Base-by-base conservation (phyloP, 1,139 yeast species). In the Blastobotrys proliferans region DNA sequence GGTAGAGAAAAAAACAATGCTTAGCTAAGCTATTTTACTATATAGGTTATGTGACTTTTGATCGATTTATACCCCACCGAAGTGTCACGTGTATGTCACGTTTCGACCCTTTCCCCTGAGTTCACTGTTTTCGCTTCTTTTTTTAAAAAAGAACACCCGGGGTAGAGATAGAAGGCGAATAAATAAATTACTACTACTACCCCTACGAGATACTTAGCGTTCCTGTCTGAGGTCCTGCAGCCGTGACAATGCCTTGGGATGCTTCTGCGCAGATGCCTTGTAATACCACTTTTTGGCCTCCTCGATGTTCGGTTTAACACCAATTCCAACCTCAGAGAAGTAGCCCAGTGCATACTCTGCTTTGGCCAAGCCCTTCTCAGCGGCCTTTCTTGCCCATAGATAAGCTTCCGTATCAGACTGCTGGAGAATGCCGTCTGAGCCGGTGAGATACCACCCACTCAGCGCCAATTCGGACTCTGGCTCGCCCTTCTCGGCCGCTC, bases 381-480 rank as follows among this genome's bases (percentile, higher is more conserved):
- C 81, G 0, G 95, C 90, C 49, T 85, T 74, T 42, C 86, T 77
- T 28, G 95, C 94, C 97, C 97, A 92, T 51, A 83, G 68, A 47
- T 83, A 81, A 0, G 97, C 95, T 61, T 84, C 82, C 36, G 79
- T 80, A 42, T 85, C 92, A 55, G 79, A 78, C 29, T 85, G 82
- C 32, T 70, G 68, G 35, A 94, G 74, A 22, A 87, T 68, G 0
- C 83, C 86, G 10, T 77, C 74, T 3, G 84, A 79, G 1, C 97
- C 97, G 0, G 86, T 79, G 51, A 92, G 70, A 58, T 83, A 85
- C 97, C 98, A 92, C 36, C 97, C 90, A 48, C 88, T 78, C 45
- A 92, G 70, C 0, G 96, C 95, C 57, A 90, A 70, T 73, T 90
- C 90, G 6, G 95, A 92, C 56, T 86, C 86, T 0, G 94, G 81